phyloP scores from a whole-genome alignment of 2,329 filamentous ascomycete species.

The Aspergillus quadrilineatus region DNA sequence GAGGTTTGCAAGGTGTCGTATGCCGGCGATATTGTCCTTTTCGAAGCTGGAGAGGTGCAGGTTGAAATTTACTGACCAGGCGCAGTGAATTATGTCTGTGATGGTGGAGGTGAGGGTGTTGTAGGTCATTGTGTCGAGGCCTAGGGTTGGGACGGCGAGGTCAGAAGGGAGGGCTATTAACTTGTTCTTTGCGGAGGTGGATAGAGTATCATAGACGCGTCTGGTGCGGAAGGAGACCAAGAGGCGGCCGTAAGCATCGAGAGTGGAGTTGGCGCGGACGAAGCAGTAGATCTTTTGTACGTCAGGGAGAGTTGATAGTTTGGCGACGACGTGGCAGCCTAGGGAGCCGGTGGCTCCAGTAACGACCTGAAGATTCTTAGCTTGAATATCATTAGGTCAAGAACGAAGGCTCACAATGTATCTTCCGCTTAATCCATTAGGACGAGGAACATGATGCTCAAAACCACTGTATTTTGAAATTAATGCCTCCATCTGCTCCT shows the following conservation, averaged over 20 bases:
- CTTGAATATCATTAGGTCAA: not conserved
- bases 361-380: constrained; percentile 40
- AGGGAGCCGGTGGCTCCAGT: constrained; percentile 67
- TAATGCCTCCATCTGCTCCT: constrained; percentile 48
- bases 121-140: constrained; percentile 47
- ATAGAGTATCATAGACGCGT: constrained; percentile 28
- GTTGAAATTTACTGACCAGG: constrained; percentile 66
- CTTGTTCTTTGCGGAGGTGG: constrained; percentile 31
- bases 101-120: constrained; percentile 42
- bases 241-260: constrained; percentile 48
- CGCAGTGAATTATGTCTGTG: constrained; percentile 60
- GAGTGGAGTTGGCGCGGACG: constrained; percentile 48
- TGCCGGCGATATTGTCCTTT: constrained; percentile 52
- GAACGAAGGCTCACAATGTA: constrained; percentile 23
- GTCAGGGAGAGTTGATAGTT: constrained; percentile 36
- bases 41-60: constrained; percentile 57
- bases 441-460: constrained; percentile 25
- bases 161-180: constrained; percentile 50
- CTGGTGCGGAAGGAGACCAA: constrained; percentile 43
- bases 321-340: constrained; percentile 57
- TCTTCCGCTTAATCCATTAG: constrained; percentile 20
- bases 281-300: constrained; percentile 57
- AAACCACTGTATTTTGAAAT: constrained; percentile 48
- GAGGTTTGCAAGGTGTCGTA: constrained; percentile 46
- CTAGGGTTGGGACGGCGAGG: constrained; percentile 51